phyloP scores from a whole-genome alignment of 2,329 filamentous ascomycete species.

The Sclerotinia spermophila region DNA sequence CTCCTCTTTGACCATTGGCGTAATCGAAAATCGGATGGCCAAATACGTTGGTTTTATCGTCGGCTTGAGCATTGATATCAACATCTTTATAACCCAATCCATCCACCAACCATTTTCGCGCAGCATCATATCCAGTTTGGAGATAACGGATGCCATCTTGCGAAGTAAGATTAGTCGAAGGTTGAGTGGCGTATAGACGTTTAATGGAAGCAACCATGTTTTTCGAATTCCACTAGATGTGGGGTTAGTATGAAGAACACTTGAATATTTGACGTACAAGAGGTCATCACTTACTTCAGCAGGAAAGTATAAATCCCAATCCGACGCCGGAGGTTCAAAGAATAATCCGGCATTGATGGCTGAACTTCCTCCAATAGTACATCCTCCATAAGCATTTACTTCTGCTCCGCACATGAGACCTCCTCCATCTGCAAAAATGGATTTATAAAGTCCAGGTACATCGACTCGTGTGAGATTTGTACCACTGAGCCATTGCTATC shows the following conservation, averaged over 20 bases:
- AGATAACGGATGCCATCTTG: constrained; percentile 45
- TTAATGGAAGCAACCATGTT: constrained; percentile 47
- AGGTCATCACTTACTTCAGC: constrained; percentile 31
- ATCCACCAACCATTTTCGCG: constrained; percentile 49
- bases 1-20: constrained; percentile 47
- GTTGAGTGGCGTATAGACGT: constrained; percentile 44
- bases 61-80: constrained; percentile 44
- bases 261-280: too few relatives aligned
- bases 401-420: constrained; percentile 43
- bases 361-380: constrained; percentile 49
- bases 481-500: constrained; percentile 43
- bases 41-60: constrained; percentile 48
- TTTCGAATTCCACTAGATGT: constrained; percentile 45
- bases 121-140: constrained; percentile 46
- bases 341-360: constrained; percentile 53
- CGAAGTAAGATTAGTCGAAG: constrained; percentile 45
- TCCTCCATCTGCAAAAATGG: constrained; percentile 45
- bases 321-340: constrained; percentile 50
- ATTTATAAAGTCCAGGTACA: constrained; percentile 49
- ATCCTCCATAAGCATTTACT: constrained; percentile 46
- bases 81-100: constrained; percentile 47
- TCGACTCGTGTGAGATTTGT: constrained; percentile 50
- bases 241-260: not conserved
- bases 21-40: constrained; percentile 49
- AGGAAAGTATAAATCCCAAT: constrained; percentile 50